Evolutionary conservation across 305 asterid genomes (phyloP).

Genomic region (Solanum chacoense): DNA sequence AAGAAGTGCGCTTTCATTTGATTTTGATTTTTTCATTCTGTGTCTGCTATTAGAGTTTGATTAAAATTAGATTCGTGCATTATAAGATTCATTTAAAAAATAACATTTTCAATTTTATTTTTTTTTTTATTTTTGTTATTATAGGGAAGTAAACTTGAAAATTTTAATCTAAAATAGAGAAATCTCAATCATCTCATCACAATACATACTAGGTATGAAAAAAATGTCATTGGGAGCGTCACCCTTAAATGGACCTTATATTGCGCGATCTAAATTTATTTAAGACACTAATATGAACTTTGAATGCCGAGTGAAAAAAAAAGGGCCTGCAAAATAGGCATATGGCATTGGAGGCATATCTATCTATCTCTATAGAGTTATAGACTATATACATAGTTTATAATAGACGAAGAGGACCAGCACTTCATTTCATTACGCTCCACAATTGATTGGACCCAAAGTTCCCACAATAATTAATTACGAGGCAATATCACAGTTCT

Average conservation of each 20-base stretch:
- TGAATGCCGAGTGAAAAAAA: rapidly evolving
- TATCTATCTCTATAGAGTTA: not conserved
- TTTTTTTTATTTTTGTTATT: too few relatives aligned
- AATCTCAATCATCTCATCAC: too few relatives aligned
- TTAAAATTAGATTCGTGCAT: too few relatives aligned
- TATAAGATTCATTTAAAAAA: too few relatives aligned
- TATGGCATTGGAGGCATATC: not conserved
- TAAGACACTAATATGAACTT: rapidly evolving
- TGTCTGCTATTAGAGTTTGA: too few relatives aligned
- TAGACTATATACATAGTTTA: not conserved
- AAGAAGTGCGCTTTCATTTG: not conserved
- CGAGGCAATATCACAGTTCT: not conserved
- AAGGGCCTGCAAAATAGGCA: not conserved
- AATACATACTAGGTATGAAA: too few relatives aligned
- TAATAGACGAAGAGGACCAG: not conserved
- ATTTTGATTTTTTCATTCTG: too few relatives aligned
- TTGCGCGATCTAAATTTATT: too few relatives aligned
- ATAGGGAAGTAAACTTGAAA: too few relatives aligned
- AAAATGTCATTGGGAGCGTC: rapidly evolving
- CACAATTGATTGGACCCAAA: not conserved
- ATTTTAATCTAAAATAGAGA: too few relatives aligned
- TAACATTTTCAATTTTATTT: too few relatives aligned
- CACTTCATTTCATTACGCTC: not conserved
- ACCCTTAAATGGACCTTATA: rapidly evolving
- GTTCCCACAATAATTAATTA: not conserved